Conservation (phyloP, 495 filamentous ascomycete species). For the Aspergillus hancockii region DNA sequence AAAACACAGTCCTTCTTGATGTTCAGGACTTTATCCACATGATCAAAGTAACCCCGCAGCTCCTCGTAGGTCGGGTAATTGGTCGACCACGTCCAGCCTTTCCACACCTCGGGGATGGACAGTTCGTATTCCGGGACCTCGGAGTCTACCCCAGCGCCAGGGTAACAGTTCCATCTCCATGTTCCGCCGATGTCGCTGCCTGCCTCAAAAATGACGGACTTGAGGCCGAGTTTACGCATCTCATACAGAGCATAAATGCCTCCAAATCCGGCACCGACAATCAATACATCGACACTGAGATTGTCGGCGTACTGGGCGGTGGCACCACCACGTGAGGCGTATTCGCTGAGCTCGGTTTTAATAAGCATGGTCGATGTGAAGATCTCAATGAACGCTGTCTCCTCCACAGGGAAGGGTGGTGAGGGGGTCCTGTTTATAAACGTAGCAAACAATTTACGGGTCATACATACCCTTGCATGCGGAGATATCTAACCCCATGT, state of each 20-base stretch:
- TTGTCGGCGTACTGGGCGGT: conserved; percentile 33
- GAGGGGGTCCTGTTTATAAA: too few relatives aligned
- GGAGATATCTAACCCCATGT: too few relatives aligned
- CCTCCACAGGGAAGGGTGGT: too few relatives aligned
- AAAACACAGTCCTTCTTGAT: conserved; percentile 55
- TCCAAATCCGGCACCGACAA: conserved; percentile 55
- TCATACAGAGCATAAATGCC: conserved; percentile 37
- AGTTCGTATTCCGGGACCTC: conserved; percentile 53
- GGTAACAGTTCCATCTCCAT: conserved; percentile 56
- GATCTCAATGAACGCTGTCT: neutral
- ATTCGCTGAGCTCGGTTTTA: conserved; percentile 2
- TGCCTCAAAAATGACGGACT: conserved; percentile 40
- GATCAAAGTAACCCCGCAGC: conserved; percentile 55
- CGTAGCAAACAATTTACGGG: too few relatives aligned
- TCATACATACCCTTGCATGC: too few relatives aligned
- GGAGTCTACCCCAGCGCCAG: conserved; percentile 50
- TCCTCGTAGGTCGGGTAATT: conserved; percentile 54
- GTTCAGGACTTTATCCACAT: conserved; percentile 50
- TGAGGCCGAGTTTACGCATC: conserved; percentile 30
- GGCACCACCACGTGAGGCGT: neutral
- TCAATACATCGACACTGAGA: conserved; percentile 46
- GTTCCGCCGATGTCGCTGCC: conserved; percentile 48
- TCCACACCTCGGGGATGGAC: conserved; percentile 51
- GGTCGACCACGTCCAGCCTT: conserved; percentile 53
- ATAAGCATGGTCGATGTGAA: neutral